Percentiles rank a stretch among this genome's conserved stretches.
These are phyloP conservation scores for Penicillium samsonianum DNA, from an alignment of 495 filamentous ascomycete species.

Conservation along the genomic window DNA sequence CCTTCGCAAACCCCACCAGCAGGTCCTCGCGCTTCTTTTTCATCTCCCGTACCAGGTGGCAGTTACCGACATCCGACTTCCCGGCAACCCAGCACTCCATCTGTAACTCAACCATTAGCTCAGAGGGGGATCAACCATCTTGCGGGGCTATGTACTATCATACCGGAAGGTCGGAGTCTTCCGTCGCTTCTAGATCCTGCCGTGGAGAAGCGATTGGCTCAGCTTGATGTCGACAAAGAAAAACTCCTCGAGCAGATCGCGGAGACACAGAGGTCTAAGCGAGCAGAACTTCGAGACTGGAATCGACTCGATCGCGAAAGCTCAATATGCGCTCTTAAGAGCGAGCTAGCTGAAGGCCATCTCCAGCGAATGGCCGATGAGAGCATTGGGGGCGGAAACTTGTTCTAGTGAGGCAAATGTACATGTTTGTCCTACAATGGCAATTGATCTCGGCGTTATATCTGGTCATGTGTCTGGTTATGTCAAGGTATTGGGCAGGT, in stretches of 20 bases:
- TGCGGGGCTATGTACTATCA: conserved; percentile 48
- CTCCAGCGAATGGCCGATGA: conserved; percentile 60
- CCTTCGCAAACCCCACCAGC: conserved; percentile 39
- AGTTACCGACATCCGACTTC: conserved; percentile 41
- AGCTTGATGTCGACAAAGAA: conserved; percentile 57
- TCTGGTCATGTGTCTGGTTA: neutral
- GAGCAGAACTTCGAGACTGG: conserved; percentile 58
- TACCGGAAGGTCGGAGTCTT: conserved; percentile 52
- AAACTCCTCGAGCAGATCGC: conserved; percentile 55
- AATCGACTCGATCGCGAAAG: conserved; percentile 59
- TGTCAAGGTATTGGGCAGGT: neutral
- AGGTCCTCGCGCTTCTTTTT: conserved; percentile 46
- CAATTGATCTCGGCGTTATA: neutral
- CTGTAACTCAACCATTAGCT: conserved; percentile 51
- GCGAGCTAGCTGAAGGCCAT: conserved; percentile 62
- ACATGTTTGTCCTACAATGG: neutral
- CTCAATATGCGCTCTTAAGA: conserved; percentile 57
- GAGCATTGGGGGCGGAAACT: conserved; percentile 41
- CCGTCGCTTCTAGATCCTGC: conserved; percentile 40
- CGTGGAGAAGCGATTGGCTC: conserved; percentile 49
- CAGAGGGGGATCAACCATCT: conserved; percentile 56
- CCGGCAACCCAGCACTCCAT: conserved; percentile 51
- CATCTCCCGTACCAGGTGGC: conserved; percentile 30
- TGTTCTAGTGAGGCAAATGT: conserved; percentile 35
- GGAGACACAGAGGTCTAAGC: conserved; percentile 56